These are phyloP conservation scores for Neckera pumila DNA, from an alignment of 225 moss, liverwort and hornwort genomes.

Conservation along the genomic window DNA sequence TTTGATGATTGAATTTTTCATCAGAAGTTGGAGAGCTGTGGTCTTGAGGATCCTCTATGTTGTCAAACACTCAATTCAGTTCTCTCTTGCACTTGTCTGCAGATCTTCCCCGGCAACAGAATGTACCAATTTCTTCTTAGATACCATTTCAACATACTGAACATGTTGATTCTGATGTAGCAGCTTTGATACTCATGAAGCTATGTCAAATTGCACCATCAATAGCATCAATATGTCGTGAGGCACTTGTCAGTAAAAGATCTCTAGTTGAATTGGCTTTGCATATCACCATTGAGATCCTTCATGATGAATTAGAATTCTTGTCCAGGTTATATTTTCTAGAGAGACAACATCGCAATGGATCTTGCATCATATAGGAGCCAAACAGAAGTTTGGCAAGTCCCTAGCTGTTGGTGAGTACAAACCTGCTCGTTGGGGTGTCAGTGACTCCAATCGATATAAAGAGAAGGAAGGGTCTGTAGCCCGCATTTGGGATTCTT, in stretches of 20 bases:
- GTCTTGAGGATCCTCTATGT: not conserved
- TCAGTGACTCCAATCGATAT: slow-evolving; percentile 15
- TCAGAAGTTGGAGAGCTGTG: not conserved
- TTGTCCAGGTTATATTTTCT: slow-evolving; percentile 76
- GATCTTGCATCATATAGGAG: slow-evolving; percentile 72
- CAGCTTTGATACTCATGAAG: slow-evolving; percentile 39
- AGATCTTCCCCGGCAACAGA: slow-evolving; percentile 56
- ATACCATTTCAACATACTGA: slow-evolving; percentile 18
- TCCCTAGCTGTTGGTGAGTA: slow-evolving; percentile 16
- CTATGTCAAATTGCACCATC: slow-evolving; percentile 72
- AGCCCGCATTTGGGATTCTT: slow-evolving; percentile 53
- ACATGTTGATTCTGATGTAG: slow-evolving; percentile 32
- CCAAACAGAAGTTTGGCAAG: slow-evolving; percentile 59
- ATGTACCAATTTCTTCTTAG: slow-evolving; percentile 22
- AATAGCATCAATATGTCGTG: slow-evolving; percentile 70
- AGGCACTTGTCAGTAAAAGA: slow-evolving; percentile 66
- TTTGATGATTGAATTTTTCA: not conserved
- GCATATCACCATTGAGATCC: slow-evolving; percentile 73
- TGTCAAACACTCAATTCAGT: not conserved
- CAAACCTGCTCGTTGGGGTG: slow-evolving; percentile 23
- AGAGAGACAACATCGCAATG: slow-evolving; percentile 70
- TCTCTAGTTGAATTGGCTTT: slow-evolving; percentile 67
- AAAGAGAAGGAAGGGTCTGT: slow-evolving; percentile 51
- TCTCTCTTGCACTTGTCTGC: slow-evolving; percentile 6
- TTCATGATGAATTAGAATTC: slow-evolving; percentile 86